Conservation (phyloP, 2,329 filamentous ascomycete species). For the Pyrenochaeta sp. region DNA sequence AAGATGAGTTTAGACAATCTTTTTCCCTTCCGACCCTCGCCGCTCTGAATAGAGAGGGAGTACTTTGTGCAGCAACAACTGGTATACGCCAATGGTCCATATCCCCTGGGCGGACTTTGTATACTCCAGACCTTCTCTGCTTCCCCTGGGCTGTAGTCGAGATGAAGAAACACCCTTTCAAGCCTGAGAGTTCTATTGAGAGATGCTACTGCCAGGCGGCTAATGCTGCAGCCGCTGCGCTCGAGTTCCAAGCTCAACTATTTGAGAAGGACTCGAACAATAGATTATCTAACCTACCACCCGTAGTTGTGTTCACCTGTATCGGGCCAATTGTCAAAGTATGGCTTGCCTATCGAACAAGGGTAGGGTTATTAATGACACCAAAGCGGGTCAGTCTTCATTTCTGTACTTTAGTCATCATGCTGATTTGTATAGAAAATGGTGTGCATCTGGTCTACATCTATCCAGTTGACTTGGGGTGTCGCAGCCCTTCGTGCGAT, state of each 20-base stretch:
- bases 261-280: not conserved
- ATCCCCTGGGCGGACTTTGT: not conserved
- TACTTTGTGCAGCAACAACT: constrained; percentile 11
- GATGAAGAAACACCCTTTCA: constrained; percentile 3
- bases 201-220: constrained; percentile 18
- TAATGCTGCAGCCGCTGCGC: constrained; percentile 15
- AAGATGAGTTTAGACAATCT: constrained; percentile 5
- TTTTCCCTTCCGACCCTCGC: constrained; percentile 3
- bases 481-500: constrained; percentile 8
- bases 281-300: not conserved
- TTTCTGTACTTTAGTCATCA: not conserved
- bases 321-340: constrained; percentile 15
- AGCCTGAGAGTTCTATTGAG: not conserved
- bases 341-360: constrained; percentile 13
- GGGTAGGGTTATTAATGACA: not conserved
- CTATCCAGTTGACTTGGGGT: constrained; percentile 10
- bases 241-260: constrained; percentile 11
- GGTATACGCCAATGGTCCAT: constrained; percentile 2
- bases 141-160: constrained; percentile 20
- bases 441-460: constrained; percentile 16
- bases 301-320: constrained; percentile 13
- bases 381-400: constrained; percentile 3
- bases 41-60: not conserved
- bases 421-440: constrained; percentile 7
- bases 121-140: constrained; percentile 1